Evolutionary conservation across 257 asterid genomes (phyloP), one percentile per base, ranked within the genome.

Genomic region (Primulina tabacum): DNA sequence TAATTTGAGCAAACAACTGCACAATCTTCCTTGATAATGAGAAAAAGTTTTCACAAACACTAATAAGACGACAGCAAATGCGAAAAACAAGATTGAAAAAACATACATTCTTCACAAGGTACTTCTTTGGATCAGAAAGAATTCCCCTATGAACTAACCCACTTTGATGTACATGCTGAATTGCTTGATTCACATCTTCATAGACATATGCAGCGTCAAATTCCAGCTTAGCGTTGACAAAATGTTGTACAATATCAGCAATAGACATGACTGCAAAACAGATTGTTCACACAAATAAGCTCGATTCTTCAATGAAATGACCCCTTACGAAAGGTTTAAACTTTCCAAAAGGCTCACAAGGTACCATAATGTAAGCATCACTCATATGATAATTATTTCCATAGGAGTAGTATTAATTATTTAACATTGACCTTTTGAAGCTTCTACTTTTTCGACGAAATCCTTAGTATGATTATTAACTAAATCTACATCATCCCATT

Each of bases 161-260:
- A 78, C 97, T 93, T 65, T 76, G 74, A 82, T 93, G 99, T 43
- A 89, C 99, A 79, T 89, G 93, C 74, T 90, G 94, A 74, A 93
- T 93, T 65, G 99, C 96, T 72, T 83, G 89, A 72, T 88, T 85
- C 64, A 93, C 95, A 76, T 93, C 99, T 83, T 93, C 82, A 70
- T 93, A 90, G 81, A 93, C 82, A 84, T 90, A 93, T 73, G 90
- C 79, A 78, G 99, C 69, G 65, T 93, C 97, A 81, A 93, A 93
- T 65, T 93, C 99, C 86, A 90, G 78, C 82, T 90, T 91, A 60
- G 96, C 99, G 60, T 93, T 95, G 81, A 90, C 95, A 76, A 93
- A 93, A 73, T 93, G 97, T 79, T 93, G 99, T 76, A 93, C 90
- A 37, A 93, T 83, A 78, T 93, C 99, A 76, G 97, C 96, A 71